Percentiles rank a stretch among this genome's conserved stretches.
These are phyloP conservation scores for Venturia aucupariae DNA, from an alignment of 2,329 filamentous ascomycete genomes.

Conservation along the genomic window DNA sequence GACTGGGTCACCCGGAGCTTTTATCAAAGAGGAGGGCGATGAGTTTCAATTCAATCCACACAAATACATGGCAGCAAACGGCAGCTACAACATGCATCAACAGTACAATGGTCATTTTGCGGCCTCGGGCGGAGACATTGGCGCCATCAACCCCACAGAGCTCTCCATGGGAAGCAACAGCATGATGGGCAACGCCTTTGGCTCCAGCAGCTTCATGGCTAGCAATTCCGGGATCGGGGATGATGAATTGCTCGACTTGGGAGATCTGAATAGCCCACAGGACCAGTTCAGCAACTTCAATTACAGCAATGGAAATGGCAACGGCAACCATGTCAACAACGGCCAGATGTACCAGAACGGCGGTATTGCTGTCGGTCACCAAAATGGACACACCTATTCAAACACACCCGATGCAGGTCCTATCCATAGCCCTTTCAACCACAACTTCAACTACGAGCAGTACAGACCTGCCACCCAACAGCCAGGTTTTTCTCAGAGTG, in stretches of 20 bases:
- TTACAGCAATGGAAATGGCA: slow-evolving; percentile 45
- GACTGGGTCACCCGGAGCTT: slow-evolving; percentile 47
- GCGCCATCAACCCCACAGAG: slow-evolving; percentile 70
- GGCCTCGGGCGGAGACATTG: slow-evolving; percentile 27
- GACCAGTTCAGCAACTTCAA: slow-evolving; percentile 41
- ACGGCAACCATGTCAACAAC: slow-evolving; percentile 21
- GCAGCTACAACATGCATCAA: slow-evolving; percentile 19
- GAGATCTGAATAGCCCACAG: slow-evolving; percentile 35
- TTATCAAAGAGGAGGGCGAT: slow-evolving; percentile 60
- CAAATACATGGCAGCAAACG: slow-evolving; percentile 15
- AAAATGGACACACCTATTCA: slow-evolving; percentile 57
- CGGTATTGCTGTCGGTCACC: slow-evolving; percentile 52
- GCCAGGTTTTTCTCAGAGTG: slow-evolving; percentile 28
- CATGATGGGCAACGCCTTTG: slow-evolving; percentile 40
- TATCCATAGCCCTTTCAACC: slow-evolving; percentile 81
- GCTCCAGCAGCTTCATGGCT: slow-evolving; percentile 59
- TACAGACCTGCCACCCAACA: slow-evolving; percentile 55
- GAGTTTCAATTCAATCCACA: slow-evolving; percentile 48
- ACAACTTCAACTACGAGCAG: slow-evolving; percentile 64
- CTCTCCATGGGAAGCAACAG: slow-evolving; percentile 60
- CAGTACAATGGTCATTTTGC: slow-evolving; percentile 41
- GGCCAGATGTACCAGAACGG: slow-evolving; percentile 41
- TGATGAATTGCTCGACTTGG: slow-evolving; percentile 77
- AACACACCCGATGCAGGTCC: slow-evolving; percentile 87
- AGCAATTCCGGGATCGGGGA: slow-evolving; percentile 74